Base-by-base conservation (phyloP, 345 rosid genomes). In the Gossypium stocksii region DNA sequence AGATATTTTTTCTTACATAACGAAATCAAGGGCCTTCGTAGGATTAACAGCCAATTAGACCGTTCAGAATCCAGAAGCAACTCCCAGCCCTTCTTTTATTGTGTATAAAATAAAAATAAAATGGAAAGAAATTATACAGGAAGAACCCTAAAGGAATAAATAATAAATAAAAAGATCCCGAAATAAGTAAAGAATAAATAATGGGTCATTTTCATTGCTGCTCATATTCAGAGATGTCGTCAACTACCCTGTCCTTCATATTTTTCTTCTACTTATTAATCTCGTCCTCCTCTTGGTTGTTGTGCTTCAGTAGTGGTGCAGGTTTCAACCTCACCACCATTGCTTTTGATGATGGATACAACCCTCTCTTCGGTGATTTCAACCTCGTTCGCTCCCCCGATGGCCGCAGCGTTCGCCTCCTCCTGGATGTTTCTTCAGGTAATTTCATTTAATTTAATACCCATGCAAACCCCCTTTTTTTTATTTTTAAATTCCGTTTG, bases 391-490 rank as follows among this genome's bases (percentile, higher is more conserved):
- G 94, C 38, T 94, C 97, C 3, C 93, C 93, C 0, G 84, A 92
- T 2, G 93, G 86, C 64, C 82, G 71, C 38, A 84, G 87, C 79
- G 97, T 88, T 76, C 97, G 97, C 43, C 93, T 94, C 77, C 95
- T 92, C 83, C 97, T 94, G 54, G 87, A 92, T 62, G 88, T 89
- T 45, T 87, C 75, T 82, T 84, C 98, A 22, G 97, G 97, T 94
- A 56, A 9, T 3, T 53, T 54, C 0, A 9, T 38, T 5, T 41
- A 15, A 9, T 3, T 25, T 11, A 60, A 52, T 22, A 34, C 2
- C 25, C 43, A 45, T 15, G 60, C 60, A 54, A 27, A 43, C 9
- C 51, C 17, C 51, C 11, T 46, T 23, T 34, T 2, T 6, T 61
- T 17, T 29, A 25, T 5, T 12, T 57, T 10, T 23, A 9, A 57